Base-by-base conservation (phyloP, 257 asterid species). In the Plantago elongata region DNA sequence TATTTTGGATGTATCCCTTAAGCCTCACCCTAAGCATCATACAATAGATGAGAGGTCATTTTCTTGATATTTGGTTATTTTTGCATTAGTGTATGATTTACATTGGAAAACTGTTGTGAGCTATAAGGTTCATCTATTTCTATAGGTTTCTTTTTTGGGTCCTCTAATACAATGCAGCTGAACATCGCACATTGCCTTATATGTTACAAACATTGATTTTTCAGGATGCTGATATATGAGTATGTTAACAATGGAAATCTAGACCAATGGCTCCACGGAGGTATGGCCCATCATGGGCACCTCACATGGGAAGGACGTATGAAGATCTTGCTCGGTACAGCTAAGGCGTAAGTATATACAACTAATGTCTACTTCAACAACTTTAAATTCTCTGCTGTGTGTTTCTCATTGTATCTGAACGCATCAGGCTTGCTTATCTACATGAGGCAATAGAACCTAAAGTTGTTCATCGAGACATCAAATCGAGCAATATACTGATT, bases 401-500 rank as follows among this genome's bases (percentile, higher is more conserved):
- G 15, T 57, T 60, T 45, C 38, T 51, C 34, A 30, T 30, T 54
- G 14, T 60, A 71, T 65, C n/a, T 30, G 54, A 54, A 14, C 43
- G 38, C 45, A 77, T 62, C 82, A 88, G 96, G 45, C 88, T 88
- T 64, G 86, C 96, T 8, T 88, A 88, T 70, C 76, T 88, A 67
- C 96, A 88, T 3, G 96, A 88, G 68, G 90, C 92, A 30, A 81
- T 88, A 54, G 96, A 88, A 61, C 96, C 96, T 13, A 88, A 88
- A 76, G 95, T 88, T 58, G 95, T 88, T 44, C 96, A 88, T 64
- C 79, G 96, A 18, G 95, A 88, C 64, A 88, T 88, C 22, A 88
- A 88, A 73, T 78, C 96, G 2, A 88, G 95, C 83, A 88, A 88
- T 73, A 85, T 88, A 74, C 82, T 88, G 74, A 78, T 88, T 38